A percentile compares a stretch with the other conserved stretches of the same genome.
Evolutionary conservation across 192 early-diverging fungal species (phyloP).

Genomic region (Spinellus fusiger): DNA sequence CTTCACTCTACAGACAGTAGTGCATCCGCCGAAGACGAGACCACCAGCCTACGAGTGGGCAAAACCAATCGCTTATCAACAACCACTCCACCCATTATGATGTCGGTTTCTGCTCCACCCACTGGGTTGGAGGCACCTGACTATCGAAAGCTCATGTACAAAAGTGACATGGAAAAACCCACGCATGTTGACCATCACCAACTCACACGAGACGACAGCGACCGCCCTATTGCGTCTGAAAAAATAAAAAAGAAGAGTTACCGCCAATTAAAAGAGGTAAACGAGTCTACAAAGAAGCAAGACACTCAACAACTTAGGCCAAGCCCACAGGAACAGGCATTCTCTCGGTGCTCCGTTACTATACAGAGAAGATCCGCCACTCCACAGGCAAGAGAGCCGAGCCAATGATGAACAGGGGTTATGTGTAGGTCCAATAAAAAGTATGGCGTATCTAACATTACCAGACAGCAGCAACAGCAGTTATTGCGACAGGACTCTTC

Average conservation of each 20-base stretch:
- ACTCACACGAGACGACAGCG: slow-evolving; percentile 32
- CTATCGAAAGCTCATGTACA: background rate
- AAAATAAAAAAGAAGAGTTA: slow-evolving; percentile 33
- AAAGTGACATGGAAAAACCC: slow-evolving; percentile 7
- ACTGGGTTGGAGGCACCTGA: background rate
- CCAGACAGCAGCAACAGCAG: slow-evolving; percentile 23
- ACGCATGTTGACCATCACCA: slow-evolving; percentile 21
- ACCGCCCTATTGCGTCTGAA: slow-evolving; percentile 31
- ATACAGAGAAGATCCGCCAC: slow-evolving; percentile 33
- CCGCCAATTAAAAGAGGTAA: slow-evolving; percentile 13
- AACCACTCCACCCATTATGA: slow-evolving; percentile 23
- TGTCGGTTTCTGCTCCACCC: slow-evolving; percentile 2
- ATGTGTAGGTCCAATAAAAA: slow-evolving; percentile 26
- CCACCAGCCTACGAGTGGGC: background rate
- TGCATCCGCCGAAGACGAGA: slow-evolving; percentile 19
- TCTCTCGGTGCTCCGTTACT: slow-evolving; percentile 34
- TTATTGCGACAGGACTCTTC: slow-evolving; percentile 20
- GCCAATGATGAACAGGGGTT: slow-evolving; percentile 16
- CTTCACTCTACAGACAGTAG: slow-evolving; percentile 29
- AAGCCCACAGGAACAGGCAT: slow-evolving; percentile 10
- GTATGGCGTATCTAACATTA: background rate
- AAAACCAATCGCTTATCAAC: slow-evolving; percentile 1
- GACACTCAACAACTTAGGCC: background rate
- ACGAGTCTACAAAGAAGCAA: background rate
- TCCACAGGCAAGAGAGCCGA: slow-evolving; percentile 9